A percentile compares a stretch with the other conserved stretches of the same genome.
These are phyloP conservation scores for Cladophialophora exuberans DNA, from an alignment of 2,329 filamentous ascomycete genomes.

Conservation along the genomic window DNA sequence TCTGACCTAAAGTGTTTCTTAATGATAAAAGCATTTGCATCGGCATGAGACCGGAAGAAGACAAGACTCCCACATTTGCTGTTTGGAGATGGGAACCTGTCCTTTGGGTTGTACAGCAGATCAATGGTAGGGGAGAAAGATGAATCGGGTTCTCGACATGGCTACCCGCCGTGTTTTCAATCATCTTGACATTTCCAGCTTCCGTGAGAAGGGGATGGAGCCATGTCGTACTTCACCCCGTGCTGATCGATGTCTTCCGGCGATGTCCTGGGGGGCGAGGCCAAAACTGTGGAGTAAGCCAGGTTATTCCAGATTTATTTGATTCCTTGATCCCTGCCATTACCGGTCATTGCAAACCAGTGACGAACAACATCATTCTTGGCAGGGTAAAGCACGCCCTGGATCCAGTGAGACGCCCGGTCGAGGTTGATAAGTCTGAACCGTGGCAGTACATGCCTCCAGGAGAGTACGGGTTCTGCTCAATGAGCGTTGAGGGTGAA, in stretches of 20 bases:
- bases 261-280: neutral
- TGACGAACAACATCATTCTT: too few relatives aligned
- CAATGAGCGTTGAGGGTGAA: too few relatives aligned
- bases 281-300: neutral
- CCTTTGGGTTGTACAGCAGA: constrained; percentile 3
- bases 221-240: too few relatives aligned
- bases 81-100: neutral
- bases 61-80: neutral
- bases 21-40: too few relatives aligned
- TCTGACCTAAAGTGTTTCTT: too few relatives aligned
- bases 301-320: neutral
- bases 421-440: too few relatives aligned
- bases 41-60: neutral
- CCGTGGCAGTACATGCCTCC: too few relatives aligned
- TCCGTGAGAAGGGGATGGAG: too few relatives aligned
- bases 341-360: neutral
- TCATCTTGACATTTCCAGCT: neutral
- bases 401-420: too few relatives aligned
- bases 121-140: neutral
- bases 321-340: constrained; percentile 1
- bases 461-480: too few relatives aligned
- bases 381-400: too few relatives aligned
- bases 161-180: neutral
- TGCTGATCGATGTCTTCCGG: neutral
- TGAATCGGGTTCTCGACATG: neutral